Evolutionary conservation across 2,329 filamentous ascomycete genomes (phyloP).

Genomic region (Xylaria sp.): DNA sequence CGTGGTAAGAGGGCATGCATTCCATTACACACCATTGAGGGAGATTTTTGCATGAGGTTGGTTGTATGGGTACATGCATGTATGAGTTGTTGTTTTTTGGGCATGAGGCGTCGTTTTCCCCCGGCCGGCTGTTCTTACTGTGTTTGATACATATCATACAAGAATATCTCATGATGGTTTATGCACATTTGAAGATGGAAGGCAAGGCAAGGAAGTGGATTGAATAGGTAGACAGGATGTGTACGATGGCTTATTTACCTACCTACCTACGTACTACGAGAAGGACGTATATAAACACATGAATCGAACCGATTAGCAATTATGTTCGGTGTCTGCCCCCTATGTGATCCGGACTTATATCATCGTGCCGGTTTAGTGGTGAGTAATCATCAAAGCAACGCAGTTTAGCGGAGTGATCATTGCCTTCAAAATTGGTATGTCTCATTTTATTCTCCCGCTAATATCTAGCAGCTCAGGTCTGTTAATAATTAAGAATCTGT

Average conservation of each 20-base stretch:
- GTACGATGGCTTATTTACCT: not conserved
- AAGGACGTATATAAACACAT: conserved; percentile 5
- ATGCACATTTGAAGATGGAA: not conserved
- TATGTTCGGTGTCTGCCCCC: too few relatives aligned
- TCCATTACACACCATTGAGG: too few relatives aligned
- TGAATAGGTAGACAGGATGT: not conserved
- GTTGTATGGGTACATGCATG: too few relatives aligned
- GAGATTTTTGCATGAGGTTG: too few relatives aligned
- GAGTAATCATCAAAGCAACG: too few relatives aligned
- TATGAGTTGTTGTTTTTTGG: too few relatives aligned
- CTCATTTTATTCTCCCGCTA: not conserved
- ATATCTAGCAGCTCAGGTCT: not conserved
- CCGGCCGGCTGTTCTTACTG: too few relatives aligned
- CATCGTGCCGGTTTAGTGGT: too few relatives aligned
- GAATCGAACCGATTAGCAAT: not conserved
- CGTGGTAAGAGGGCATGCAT: too few relatives aligned
- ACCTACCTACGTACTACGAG: not conserved
- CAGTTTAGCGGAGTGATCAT: not conserved
- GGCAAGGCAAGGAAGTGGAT: not conserved
- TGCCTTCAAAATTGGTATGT: not conserved
- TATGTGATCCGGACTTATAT: too few relatives aligned
- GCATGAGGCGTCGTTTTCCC: too few relatives aligned
- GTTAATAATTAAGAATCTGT: not conserved
- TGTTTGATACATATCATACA: too few relatives aligned
- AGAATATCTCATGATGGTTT: not conserved